Percentiles rank a stretch among this genome's conserved stretches.
Conservation (phyloP, 75 land plant genomes). For the Pinus tabuliformis region DNA sequence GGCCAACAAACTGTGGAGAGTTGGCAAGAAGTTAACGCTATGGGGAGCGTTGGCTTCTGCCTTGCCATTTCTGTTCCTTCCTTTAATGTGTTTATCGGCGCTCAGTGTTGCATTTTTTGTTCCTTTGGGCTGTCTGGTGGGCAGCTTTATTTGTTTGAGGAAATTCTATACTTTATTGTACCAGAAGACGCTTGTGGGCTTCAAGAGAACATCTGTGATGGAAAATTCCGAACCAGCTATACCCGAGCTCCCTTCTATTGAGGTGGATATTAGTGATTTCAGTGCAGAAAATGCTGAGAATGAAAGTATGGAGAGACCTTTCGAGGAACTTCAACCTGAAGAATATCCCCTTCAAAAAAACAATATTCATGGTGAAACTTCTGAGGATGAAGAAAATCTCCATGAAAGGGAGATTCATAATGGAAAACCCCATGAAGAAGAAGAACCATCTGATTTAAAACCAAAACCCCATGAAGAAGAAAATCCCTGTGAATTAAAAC, state of each 20-base stretch:
- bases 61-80: neutral
- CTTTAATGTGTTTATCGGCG: neutral
- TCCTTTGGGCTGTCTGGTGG: slow-evolving; percentile 2
- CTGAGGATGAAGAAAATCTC: neutral
- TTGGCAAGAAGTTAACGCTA: slow-evolving; percentile 1
- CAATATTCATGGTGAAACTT: neutral
- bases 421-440: neutral
- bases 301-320: neutral
- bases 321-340: neutral
- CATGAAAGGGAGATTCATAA: neutral
- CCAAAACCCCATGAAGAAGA: neutral
- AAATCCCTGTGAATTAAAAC: neutral
- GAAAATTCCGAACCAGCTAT: neutral
- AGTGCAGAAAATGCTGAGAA: neutral
- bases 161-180: neutral
- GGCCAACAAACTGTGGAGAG: slow-evolving; percentile 4
- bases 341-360: neutral
- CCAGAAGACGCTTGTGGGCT: neutral
- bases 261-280: neutral
- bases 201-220: neutral
- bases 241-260: neutral
- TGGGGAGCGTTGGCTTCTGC: slow-evolving; percentile 5
- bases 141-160: slow-evolving; percentile 5
- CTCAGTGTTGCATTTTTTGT: neutral
- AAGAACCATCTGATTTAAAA: neutral